These are phyloP conservation scores for Ampelomyces quisqualis DNA, from an alignment of 2,329 filamentous ascomycete species.

Conservation along the genomic window DNA sequence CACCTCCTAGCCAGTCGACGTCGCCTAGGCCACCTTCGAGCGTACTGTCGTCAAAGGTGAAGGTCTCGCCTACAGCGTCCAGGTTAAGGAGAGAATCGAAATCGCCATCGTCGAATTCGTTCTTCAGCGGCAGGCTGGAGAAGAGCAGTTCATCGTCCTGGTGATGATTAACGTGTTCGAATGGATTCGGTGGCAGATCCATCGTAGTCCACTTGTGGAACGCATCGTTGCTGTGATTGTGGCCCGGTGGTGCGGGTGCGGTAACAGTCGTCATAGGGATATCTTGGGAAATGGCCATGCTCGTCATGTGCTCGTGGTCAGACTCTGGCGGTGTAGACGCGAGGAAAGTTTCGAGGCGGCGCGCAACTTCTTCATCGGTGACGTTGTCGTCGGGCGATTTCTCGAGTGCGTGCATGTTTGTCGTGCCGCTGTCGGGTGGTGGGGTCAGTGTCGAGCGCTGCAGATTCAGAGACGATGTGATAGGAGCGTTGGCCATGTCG, in stretches of 20 bases:
- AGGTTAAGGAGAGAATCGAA: constrained; percentile 45
- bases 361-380: constrained; percentile 51
- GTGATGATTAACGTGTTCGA: constrained; percentile 35
- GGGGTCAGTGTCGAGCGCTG: constrained; percentile 43
- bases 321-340: constrained; percentile 52
- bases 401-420: constrained; percentile 37
- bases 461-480: constrained; percentile 15
- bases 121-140: constrained; percentile 38
- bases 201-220: constrained; percentile 26
- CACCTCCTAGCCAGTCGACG: constrained; percentile 21
- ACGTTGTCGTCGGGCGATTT: constrained; percentile 33
- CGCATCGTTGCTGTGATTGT: neutral
- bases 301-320: constrained; percentile 38
- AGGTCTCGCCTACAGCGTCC: constrained; percentile 44
- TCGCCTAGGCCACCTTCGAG: constrained; percentile 18
- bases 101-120: constrained; percentile 45
- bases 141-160: constrained; percentile 41
- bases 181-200: constrained; percentile 20
- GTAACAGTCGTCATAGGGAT: constrained; percentile 12
- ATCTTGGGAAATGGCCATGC: constrained; percentile 33
- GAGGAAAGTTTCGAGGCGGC: constrained; percentile 52
- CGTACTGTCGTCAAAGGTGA: constrained; percentile 34
- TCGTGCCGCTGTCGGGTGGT: constrained; percentile 43
- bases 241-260: constrained; percentile 3
- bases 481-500: constrained; percentile 28